A percentile compares a stretch with the other conserved stretches of the same genome.
Evolutionary conservation across 352 stramenopile species (phyloP).

Genomic region (Pythium chondricola): DNA sequence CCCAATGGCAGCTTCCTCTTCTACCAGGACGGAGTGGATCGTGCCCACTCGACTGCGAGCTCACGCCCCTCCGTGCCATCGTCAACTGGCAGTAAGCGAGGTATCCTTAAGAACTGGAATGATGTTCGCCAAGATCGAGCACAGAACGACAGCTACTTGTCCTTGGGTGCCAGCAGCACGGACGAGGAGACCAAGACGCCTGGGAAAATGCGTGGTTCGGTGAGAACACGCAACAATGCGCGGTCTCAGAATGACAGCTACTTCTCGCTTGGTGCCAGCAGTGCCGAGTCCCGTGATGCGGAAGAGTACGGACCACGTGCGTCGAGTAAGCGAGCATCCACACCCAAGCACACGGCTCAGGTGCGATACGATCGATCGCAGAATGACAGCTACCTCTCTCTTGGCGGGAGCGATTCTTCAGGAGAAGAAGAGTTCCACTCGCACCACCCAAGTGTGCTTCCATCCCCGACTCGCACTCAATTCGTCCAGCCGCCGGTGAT

Average conservation of each 20-base stretch:
- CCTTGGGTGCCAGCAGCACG: constrained; percentile 5
- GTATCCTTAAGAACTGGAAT: constrained; percentile 23
- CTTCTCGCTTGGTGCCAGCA: constrained; percentile 15
- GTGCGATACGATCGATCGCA: constrained; percentile 15
- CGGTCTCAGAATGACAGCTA: constrained; percentile 22
- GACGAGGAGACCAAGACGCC: background rate
- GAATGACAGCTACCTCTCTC: constrained; percentile 21
- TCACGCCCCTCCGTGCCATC: constrained; percentile 6
- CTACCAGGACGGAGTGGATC: constrained; percentile 17
- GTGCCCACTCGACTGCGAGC: constrained; percentile 3
- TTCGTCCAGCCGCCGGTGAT: background rate
- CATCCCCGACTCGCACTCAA: background rate
- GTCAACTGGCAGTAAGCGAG: constrained; percentile 1
- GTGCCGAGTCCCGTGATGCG: constrained; percentile 3
- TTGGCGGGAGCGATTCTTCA: constrained; percentile 17
- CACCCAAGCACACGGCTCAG: background rate
- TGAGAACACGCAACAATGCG: constrained; percentile 6
- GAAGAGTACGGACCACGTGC: background rate
- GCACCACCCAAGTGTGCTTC: constrained; percentile 13
- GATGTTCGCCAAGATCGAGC: constrained; percentile 8
- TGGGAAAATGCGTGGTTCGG: background rate
- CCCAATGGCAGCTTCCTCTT: constrained; percentile 17
- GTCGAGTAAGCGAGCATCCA: background rate
- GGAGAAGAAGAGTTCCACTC: constrained; percentile 20
- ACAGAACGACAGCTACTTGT: constrained; percentile 13